phyloP scores from a whole-genome alignment of 331 rosid species.

The Rosa hybrid region DNA sequence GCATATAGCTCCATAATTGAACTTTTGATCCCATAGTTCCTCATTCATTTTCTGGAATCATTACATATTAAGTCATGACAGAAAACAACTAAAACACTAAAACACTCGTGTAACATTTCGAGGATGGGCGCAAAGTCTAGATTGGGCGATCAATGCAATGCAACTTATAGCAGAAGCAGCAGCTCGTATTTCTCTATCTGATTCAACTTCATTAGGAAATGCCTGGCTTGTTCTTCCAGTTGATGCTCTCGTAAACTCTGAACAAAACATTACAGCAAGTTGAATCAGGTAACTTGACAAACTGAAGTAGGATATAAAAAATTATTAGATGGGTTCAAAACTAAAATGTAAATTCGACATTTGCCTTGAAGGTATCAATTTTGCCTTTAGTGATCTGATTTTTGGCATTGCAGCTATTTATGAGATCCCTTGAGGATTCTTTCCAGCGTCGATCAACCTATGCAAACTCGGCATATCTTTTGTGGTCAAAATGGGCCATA shows the following conservation, averaged over 20 bases:
- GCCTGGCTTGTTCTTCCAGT: constrained; percentile 80
- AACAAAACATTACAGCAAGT: background rate
- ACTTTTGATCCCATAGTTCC: too few relatives aligned
- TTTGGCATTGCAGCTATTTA: constrained; percentile 80
- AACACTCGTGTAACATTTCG: too few relatives aligned
- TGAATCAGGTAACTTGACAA: too few relatives aligned
- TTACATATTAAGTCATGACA: too few relatives aligned
- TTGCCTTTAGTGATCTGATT: constrained; percentile 94
- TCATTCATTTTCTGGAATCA: too few relatives aligned
- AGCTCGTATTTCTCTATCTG: constrained; percentile 77
- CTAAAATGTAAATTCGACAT: too few relatives aligned
- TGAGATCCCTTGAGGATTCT: constrained; percentile 90
- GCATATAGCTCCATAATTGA: too few relatives aligned
- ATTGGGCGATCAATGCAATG: background rate
- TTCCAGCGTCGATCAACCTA: constrained; percentile 92
- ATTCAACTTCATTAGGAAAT: constrained; percentile 82
- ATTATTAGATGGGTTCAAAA: too few relatives aligned
- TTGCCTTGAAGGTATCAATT: constrained; percentile 70
- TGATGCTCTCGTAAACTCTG: constrained; percentile 70
- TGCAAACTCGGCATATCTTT: constrained; percentile 21
- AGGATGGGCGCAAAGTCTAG: too few relatives aligned
- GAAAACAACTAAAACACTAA: too few relatives aligned
- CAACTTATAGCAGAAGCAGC: constrained; percentile 86
- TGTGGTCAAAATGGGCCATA: background rate
- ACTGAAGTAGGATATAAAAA: too few relatives aligned